A percentile compares a stretch with the other conserved stretches of the same genome.
Evolutionary conservation across 2,329 filamentous ascomycete species (phyloP).

Genomic region (Fusarium nanum): DNA sequence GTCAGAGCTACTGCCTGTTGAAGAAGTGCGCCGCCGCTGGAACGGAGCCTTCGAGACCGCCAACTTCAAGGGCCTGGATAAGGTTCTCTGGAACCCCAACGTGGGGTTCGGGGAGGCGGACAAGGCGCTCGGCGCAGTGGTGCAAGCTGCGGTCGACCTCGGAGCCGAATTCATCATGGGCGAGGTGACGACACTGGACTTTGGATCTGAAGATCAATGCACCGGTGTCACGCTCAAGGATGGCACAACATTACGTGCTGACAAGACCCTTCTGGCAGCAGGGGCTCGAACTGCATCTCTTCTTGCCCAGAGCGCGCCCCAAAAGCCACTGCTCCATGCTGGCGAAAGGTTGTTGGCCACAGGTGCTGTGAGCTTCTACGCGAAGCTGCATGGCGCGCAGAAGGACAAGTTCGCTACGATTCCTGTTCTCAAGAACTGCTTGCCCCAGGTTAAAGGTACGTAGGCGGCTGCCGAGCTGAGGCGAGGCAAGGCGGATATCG

Average conservation of each 20-base stretch:
- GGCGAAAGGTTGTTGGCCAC: slow-evolving; percentile 67
- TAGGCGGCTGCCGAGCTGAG: slow-evolving; percentile 7
- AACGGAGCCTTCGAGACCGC: slow-evolving; percentile 68
- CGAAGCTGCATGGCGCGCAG: slow-evolving; percentile 57
- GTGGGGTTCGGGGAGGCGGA: slow-evolving; percentile 71
- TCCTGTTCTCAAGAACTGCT: slow-evolving; percentile 64
- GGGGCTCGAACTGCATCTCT: slow-evolving; percentile 68
- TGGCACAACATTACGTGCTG: slow-evolving; percentile 61
- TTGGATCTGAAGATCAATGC: slow-evolving; percentile 60
- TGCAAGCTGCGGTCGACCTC: slow-evolving; percentile 61
- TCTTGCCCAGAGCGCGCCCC: slow-evolving; percentile 62
- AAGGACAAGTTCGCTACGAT: slow-evolving; percentile 60
- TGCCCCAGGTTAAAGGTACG: slow-evolving; percentile 57
- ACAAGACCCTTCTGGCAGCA: slow-evolving; percentile 65
- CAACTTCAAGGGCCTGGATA: slow-evolving; percentile 66
- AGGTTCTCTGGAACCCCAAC: slow-evolving; percentile 67
- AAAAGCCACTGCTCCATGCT: slow-evolving; percentile 62
- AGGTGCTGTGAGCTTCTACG: slow-evolving; percentile 60
- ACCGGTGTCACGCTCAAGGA: slow-evolving; percentile 61
- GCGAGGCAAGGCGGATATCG: slow-evolving; percentile 17
- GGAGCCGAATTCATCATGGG: slow-evolving; percentile 68
- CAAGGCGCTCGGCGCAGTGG: slow-evolving; percentile 65
- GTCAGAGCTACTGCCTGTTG: slow-evolving; percentile 56
- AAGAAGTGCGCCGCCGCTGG: slow-evolving; percentile 66
- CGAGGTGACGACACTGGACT: slow-evolving; percentile 59